Evolutionary conservation across 2,329 filamentous ascomycete genomes (phyloP).

Genomic region (Nothopassalora personata): DNA sequence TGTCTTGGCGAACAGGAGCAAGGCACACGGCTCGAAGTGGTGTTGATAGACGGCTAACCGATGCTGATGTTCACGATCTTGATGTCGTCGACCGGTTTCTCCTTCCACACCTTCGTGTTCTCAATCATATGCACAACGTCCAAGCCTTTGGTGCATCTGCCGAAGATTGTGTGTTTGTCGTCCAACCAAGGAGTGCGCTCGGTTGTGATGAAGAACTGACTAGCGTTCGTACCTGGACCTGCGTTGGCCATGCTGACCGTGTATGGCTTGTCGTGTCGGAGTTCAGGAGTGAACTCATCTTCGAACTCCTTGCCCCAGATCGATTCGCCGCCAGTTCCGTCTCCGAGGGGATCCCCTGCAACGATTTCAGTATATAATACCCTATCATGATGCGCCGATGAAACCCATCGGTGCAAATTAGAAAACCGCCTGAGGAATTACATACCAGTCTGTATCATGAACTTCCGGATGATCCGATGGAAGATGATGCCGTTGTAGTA

Average conservation of each 20-base stretch:
- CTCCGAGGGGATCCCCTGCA: constrained; percentile 72
- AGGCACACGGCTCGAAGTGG: neutral
- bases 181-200: constrained; percentile 97
- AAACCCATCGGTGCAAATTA: neutral
- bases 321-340: constrained; percentile 83
- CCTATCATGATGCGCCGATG: neutral
- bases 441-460: constrained; percentile 76
- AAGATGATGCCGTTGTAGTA: constrained; percentile 99
- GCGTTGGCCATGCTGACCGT: constrained; percentile 98
- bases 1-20: neutral
- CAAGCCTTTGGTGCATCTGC: constrained; percentile 79
- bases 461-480: constrained; percentile 93
- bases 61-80: constrained; percentile 81
- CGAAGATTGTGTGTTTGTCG: constrained; percentile 94
- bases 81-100: constrained; percentile 94
- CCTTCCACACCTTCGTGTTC: constrained; percentile 77
- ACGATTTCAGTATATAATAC: neutral
- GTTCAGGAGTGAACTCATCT: constrained; percentile 77
- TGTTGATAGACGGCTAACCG: constrained; percentile 1
- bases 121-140: constrained; percentile 97
- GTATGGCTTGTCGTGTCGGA: constrained; percentile 94
- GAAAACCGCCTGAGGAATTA: neutral
- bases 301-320: constrained; percentile 92
- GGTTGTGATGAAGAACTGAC: constrained; percentile 97
- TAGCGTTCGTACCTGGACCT: constrained; percentile 89